Evolutionary conservation across 2,329 filamentous ascomycete species (phyloP), one percentile per base, ranked within the genome.

Genomic region (Conoideocrella luteorostrata): DNA sequence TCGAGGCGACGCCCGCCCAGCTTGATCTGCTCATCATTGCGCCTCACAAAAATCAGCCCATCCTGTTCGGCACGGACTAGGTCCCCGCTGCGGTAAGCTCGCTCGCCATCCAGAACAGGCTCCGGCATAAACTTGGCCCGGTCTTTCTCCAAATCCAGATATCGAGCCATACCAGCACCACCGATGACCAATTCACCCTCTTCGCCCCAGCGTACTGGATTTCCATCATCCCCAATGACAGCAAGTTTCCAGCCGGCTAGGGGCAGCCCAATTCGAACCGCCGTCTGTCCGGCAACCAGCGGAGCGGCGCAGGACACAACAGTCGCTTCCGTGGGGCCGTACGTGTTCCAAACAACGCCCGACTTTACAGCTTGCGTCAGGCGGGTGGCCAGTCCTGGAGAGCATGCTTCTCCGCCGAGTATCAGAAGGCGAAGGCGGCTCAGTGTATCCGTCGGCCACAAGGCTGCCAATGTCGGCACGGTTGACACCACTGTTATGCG

Each of bases 211-310:
- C 65, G 61, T 10, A 71, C 56, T 13, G 67, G 63, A 39, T 70
- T 62, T 2, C 68, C 68, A 43, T 71, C 64, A 7, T 57, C 54
- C 22, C 63, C 69, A 50, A 50, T 43, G 4, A 52, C 50, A 35
- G 50, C 50, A 10, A 52, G 43, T n/a, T 45, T 44, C 48, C 48
- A 52, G 1, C 50, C 50, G n/a, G 39, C 43, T 11, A 52, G 48
- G 11, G 50, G 48, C 21, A 52, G 44, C 7, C 50, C 50, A 38
- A 52, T 52, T 21, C 46, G 44, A 4, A 52, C 47, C 20, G 50
- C 45, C 20, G 42, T 22, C 26, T 48, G 37, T 11, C 45, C 48
- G 29, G 44, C 45, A 6, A 20, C 26, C 17, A 52, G 43, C 28
- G 42, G 46, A 15, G 50, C 48, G 41, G 43, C 50, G 40, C 48